These are phyloP conservation scores for Cicer judaicum DNA, from an alignment of 306 rosid genomes.

Conservation along the genomic window DNA sequence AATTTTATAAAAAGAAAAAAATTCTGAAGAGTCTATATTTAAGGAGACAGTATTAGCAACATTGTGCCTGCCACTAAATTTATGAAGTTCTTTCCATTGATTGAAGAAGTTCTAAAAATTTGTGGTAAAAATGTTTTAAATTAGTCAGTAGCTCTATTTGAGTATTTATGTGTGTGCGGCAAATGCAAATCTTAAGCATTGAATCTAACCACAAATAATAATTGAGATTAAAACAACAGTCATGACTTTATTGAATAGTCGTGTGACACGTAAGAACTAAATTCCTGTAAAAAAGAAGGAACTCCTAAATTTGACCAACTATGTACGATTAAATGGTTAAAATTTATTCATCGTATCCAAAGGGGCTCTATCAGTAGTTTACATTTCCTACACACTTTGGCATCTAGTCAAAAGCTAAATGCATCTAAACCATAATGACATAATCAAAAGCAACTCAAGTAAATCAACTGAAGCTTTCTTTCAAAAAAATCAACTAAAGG, in stretches of 20 bases:
- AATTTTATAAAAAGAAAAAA: no score
- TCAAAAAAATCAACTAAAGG: neutral
- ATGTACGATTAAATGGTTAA: neutral
- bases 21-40: no score
- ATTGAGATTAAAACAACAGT: neutral
- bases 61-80: no score
- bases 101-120: no score
- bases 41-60: no score
- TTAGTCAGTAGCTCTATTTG: no score
- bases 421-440: neutral
- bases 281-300: no score
- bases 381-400: neutral
- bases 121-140: no score
- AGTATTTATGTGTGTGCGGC: neutral
- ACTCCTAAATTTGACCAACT: neutral
- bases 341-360: neutral
- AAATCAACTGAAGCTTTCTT: no score
- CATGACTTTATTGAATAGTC: no score
- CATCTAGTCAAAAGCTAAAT: neutral
- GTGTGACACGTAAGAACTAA: no score
- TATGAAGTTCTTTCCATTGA: no score
- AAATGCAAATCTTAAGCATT: neutral
- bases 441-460: neutral
- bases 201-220: neutral
- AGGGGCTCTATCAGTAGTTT: neutral